phyloP scores from a whole-genome alignment of 768 basidiomycete genomes.

The Vishniacozyma victoriae region DNA sequence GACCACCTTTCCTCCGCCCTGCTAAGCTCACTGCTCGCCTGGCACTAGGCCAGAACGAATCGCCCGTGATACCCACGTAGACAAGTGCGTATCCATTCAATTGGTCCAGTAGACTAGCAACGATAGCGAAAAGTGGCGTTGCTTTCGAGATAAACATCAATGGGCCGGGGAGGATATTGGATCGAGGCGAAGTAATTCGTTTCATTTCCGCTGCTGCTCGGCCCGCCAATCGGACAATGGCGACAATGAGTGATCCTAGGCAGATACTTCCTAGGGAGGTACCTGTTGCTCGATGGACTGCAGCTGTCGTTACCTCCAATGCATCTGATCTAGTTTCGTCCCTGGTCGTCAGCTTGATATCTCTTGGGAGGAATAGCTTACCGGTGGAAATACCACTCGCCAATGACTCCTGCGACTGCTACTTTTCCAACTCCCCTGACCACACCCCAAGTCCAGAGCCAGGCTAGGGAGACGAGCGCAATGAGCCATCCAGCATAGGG shows the following conservation, averaged over 20 bases:
- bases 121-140: slow-evolving; percentile 42
- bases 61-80: slow-evolving; percentile 71
- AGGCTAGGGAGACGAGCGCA: slow-evolving; percentile 52
- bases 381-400: slow-evolving; percentile 83
- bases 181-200: slow-evolving; percentile 32
- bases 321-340: slow-evolving; percentile 23
- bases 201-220: slow-evolving; percentile 35
- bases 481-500: slow-evolving; percentile 75
- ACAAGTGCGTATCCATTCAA: slow-evolving; percentile 64
- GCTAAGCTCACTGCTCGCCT: slow-evolving; percentile 56
- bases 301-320: slow-evolving; percentile 64
- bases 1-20: slow-evolving; percentile 35
- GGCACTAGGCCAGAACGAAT: slow-evolving; percentile 60
- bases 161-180: slow-evolving; percentile 37
- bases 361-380: slow-evolving; percentile 43
- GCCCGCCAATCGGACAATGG: slow-evolving; percentile 59
- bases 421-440: slow-evolving; percentile 72
- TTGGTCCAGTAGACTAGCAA: slow-evolving; percentile 51
- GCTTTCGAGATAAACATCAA: slow-evolving; percentile 38
- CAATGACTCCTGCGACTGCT: slow-evolving; percentile 73
- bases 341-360: slow-evolving; percentile 4
- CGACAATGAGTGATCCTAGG: slow-evolving; percentile 69
- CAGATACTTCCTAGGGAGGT: slow-evolving; percentile 75
- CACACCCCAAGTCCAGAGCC: slow-evolving; percentile 74
- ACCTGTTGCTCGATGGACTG: slow-evolving; percentile 69